phyloP scores from a whole-genome alignment of 306 rosid species.

The Quercus agrifolia region DNA sequence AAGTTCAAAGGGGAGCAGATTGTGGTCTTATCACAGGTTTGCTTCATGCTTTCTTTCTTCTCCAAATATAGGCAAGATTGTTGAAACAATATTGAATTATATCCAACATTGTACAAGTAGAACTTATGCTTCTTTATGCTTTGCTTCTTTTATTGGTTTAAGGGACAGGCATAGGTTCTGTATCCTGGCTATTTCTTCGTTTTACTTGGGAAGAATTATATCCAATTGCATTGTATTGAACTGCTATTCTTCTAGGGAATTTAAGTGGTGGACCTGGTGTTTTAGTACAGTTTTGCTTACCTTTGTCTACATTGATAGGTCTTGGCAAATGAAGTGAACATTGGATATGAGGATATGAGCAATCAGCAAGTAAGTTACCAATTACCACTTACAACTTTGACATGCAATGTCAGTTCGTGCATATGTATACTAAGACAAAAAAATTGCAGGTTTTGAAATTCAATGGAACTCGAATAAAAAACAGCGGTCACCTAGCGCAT shows the following conservation, averaged over 20 bases:
- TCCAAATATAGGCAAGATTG: slow-evolving; percentile 15
- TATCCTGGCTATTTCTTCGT: neutral
- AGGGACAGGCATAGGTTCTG: neutral
- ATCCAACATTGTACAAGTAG: too few relatives aligned
- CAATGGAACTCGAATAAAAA: slow-evolving; percentile 71
- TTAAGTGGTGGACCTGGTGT: neutral
- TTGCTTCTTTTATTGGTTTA: neutral
- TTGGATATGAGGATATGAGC: slow-evolving; percentile 94
- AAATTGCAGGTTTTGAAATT: slow-evolving; percentile 74
- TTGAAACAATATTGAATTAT: neutral
- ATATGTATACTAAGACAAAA: neutral
- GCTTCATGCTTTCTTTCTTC: slow-evolving; percentile 26
- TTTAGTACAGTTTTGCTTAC: neutral
- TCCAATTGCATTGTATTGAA: neutral
- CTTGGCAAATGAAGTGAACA: slow-evolving; percentile 82
- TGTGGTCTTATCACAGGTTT: slow-evolving; percentile 90
- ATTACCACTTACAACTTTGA: neutral
- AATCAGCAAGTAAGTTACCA: slow-evolving; percentile 79
- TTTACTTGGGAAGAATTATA: neutral
- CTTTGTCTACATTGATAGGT: slow-evolving; percentile 43
- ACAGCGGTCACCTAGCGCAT: slow-evolving; percentile 85
- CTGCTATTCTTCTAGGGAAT: neutral
- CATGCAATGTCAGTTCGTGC: neutral
- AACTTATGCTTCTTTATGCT: neutral
- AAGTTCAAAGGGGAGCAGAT: slow-evolving; percentile 90